Conservation (phyloP, 495 filamentous ascomycete species). For the Apiosordaria backusii region DNA sequence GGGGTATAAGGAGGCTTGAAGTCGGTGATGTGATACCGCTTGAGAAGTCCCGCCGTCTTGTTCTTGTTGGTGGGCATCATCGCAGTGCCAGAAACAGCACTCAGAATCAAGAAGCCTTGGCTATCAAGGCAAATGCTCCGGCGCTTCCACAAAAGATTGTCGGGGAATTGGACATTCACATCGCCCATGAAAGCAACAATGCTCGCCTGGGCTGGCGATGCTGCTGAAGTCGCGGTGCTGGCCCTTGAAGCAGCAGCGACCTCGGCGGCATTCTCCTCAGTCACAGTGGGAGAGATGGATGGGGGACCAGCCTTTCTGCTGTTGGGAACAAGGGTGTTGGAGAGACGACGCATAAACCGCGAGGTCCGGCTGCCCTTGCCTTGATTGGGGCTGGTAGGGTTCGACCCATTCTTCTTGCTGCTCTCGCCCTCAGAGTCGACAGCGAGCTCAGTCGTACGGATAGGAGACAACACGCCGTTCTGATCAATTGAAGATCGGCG, state of each 20-base stretch:
- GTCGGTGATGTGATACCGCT: conserved; percentile 76
- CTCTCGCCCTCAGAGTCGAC: conserved; percentile 34
- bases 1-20: conserved; percentile 75
- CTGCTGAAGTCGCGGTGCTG: conserved; percentile 16
- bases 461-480: conserved; percentile 28
- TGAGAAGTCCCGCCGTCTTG: conserved; percentile 49
- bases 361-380: conserved; percentile 60
- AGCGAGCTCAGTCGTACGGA: conserved; percentile 31
- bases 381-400: conserved; percentile 21
- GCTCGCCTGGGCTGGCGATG: conserved; percentile 34
- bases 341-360: conserved; percentile 78
- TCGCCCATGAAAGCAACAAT: conserved; percentile 70
- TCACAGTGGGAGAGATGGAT: conserved; percentile 55
- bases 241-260: conserved; percentile 38
- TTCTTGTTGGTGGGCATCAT: conserved; percentile 41
- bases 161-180: conserved; percentile 90
- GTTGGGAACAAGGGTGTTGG: conserved; percentile 56
- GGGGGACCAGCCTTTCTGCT: conserved; percentile 56
- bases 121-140: conserved; percentile 74
- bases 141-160: conserved; percentile 88
- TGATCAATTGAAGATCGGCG: conserved; percentile 42
- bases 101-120: conserved; percentile 72
- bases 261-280: conserved; percentile 57
- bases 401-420: conserved; percentile 18
- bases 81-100: conserved; percentile 46